Evolutionary conservation across 257 asterid genomes (phyloP).

Genomic region (Penstemon newberryi): DNA sequence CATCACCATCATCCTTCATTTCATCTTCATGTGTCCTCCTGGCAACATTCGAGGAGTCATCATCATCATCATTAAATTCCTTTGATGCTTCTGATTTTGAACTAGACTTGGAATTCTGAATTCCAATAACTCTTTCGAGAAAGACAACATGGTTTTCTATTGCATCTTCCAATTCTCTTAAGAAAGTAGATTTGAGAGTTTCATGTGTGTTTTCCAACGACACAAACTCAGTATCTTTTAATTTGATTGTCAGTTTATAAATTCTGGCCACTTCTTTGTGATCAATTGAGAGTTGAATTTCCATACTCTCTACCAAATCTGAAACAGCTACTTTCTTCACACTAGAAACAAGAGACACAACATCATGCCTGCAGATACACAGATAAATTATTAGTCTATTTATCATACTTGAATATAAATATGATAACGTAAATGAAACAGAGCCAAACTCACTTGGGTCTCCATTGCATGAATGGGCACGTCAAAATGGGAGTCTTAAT

Average conservation of each 20-base stretch:
- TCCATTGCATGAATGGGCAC: slow-evolving; percentile 72
- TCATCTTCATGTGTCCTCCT: slow-evolving; percentile 36
- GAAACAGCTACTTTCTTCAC: slow-evolving; percentile 77
- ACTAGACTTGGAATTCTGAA: slow-evolving; percentile 41
- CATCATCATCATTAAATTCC: slow-evolving; percentile 49
- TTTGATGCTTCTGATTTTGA: slow-evolving; percentile 37
- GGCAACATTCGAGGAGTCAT: slow-evolving; percentile 31
- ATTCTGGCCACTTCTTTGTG: slow-evolving; percentile 37
- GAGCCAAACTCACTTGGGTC: slow-evolving; percentile 59
- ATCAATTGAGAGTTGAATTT: slow-evolving; percentile 48
- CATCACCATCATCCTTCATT: slow-evolving; percentile 43
- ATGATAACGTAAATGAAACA: background rate
- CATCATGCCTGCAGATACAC: slow-evolving; percentile 62
- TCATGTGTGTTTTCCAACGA: slow-evolving; percentile 50
- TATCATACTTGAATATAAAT: background rate
- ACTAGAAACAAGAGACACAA: slow-evolving; percentile 59
- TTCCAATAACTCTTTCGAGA: slow-evolving; percentile 58
- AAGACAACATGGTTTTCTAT: slow-evolving; percentile 59
- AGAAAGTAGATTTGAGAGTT: slow-evolving; percentile 50
- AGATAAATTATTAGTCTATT: slow-evolving; percentile 9
- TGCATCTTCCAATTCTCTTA: slow-evolving; percentile 76
- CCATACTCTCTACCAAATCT: slow-evolving; percentile 83
- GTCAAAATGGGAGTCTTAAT: slow-evolving; percentile 90
- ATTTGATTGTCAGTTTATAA: slow-evolving; percentile 59
- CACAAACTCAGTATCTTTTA: slow-evolving; percentile 67